Percentiles rank a stretch among this genome's conserved stretches.
These are phyloP conservation scores for Globisporangium megalacanthum DNA, from an alignment of 352 stramenopile genomes.

Conservation along the genomic window DNA sequence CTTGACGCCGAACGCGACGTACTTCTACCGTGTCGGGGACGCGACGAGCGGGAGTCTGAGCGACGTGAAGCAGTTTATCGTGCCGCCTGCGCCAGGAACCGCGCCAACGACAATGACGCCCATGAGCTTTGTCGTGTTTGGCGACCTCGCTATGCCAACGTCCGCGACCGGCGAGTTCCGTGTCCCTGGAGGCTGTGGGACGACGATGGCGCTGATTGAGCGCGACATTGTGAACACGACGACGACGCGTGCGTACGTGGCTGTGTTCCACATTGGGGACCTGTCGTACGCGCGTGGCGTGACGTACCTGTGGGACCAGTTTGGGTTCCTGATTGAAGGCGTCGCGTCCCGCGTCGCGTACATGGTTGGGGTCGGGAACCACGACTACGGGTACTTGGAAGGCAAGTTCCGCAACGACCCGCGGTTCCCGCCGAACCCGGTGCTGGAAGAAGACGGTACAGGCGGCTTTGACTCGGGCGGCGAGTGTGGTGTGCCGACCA, in stretches of 20 bases:
- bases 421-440: conserved; percentile 22
- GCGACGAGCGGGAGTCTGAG: conserved; percentile 2
- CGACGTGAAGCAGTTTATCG: conserved; percentile 14
- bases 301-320: conserved; percentile 85
- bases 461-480: conserved; percentile 55
- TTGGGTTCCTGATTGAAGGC: conserved; percentile 73
- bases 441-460: conserved; percentile 28
- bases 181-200: conserved; percentile 8
- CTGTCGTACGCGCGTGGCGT: conserved; percentile 61
- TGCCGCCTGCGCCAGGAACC: conserved; percentile 6
- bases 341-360: conserved; percentile 69
- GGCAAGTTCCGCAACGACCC: conserved; percentile 18
- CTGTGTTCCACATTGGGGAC: conserved; percentile 83
- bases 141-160: conserved; percentile 32
- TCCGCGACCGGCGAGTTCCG: conserved; percentile 10
- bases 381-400: conserved; percentile 49
- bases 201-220: conserved; percentile 13
- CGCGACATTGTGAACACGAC: conserved; percentile 13
- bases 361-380: conserved; percentile 63
- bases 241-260: conserved; percentile 27
- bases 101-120: neutral
- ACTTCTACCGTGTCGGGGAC: conserved; percentile 18
- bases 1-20: conserved; percentile 2
- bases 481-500: conserved; percentile 81
- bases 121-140: conserved; percentile 51